phyloP scores from a whole-genome alignment of 164 flowering plant species.

The Tetrastigma voinierianum region DNA sequence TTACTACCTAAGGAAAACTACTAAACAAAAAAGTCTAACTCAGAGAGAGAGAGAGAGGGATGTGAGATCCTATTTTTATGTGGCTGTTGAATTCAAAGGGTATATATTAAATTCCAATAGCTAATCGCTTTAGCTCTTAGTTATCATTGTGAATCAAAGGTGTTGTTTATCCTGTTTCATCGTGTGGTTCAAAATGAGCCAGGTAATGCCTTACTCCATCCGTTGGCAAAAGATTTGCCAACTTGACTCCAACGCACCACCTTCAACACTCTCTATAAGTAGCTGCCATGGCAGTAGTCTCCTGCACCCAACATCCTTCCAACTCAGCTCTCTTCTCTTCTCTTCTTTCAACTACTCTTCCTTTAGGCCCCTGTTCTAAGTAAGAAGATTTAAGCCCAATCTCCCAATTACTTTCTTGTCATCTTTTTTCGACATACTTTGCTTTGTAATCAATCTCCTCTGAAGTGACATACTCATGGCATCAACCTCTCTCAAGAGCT shows the following conservation, averaged over 20 bases:
- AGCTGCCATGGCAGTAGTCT: neutral
- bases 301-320: constrained; percentile 9
- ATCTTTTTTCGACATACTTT: neutral
- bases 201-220: constrained; percentile 14
- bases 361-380: neutral
- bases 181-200: constrained; percentile 27
- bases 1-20: too few species aligned
- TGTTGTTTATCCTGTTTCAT: constrained; percentile 13
- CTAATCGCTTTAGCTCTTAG: too few species aligned
- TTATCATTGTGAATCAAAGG: neutral
- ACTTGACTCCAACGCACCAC: constrained; percentile 10
- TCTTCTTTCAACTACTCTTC: neutral
- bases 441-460: neutral
- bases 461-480: constrained; percentile 22
- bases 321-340: neutral
- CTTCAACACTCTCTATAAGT: constrained; percentile 12
- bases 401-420: too few species aligned
- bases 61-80: too few species aligned
- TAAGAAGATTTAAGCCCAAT: too few species aligned
- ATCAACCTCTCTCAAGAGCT: constrained; percentile 25
- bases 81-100: too few species aligned
- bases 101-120: too few species aligned
- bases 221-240: constrained; percentile 21
- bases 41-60: too few species aligned
- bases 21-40: too few species aligned